Conservation (phyloP, 768 basidiomycete genomes). For the Lentinula detonsa region DNA sequence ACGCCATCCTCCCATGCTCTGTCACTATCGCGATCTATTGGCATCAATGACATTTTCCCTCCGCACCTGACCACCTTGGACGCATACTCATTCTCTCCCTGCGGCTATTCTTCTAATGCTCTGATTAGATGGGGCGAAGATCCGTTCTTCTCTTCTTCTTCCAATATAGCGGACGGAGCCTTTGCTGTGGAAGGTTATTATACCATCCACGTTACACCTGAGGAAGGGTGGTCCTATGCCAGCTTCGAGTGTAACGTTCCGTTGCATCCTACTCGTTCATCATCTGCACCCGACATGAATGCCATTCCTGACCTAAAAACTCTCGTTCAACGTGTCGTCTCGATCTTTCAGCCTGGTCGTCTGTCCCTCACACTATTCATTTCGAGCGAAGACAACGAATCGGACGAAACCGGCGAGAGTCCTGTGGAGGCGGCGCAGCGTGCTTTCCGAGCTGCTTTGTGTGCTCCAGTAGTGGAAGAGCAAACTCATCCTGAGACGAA, state of each 20-base stretch:
- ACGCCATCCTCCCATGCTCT: conserved; percentile 49
- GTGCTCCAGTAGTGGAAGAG: conserved; percentile 14
- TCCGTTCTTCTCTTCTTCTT: conserved; percentile 16
- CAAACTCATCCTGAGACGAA: background rate
- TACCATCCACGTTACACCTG: conserved; percentile 97
- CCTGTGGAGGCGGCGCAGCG: conserved; percentile 68
- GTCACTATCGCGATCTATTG: conserved; percentile 61
- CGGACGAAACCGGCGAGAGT: conserved; percentile 33
- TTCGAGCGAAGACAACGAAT: conserved; percentile 54
- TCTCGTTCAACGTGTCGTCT: conserved; percentile 82
- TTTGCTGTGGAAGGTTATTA: conserved; percentile 77
- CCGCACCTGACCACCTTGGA: conserved; percentile 76
- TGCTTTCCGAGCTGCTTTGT: conserved; percentile 65
- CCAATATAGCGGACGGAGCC: conserved; percentile 2
- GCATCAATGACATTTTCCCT: conserved; percentile 81
- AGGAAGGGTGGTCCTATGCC: conserved; percentile 97
- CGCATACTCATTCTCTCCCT: conserved; percentile 90
- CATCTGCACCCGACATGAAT: conserved; percentile 17
- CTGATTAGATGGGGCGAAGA: conserved; percentile 61
- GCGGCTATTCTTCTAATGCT: conserved; percentile 95
- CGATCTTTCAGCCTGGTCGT: conserved; percentile 87
- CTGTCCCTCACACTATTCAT: conserved; percentile 90
- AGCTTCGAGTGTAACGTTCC: conserved; percentile 99
- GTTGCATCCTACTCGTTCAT: conserved; percentile 31
- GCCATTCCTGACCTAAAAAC: conserved; percentile 70